Base-by-base conservation (phyloP, 164 flowering plant genomes). In the Berberis vulgaris region DNA sequence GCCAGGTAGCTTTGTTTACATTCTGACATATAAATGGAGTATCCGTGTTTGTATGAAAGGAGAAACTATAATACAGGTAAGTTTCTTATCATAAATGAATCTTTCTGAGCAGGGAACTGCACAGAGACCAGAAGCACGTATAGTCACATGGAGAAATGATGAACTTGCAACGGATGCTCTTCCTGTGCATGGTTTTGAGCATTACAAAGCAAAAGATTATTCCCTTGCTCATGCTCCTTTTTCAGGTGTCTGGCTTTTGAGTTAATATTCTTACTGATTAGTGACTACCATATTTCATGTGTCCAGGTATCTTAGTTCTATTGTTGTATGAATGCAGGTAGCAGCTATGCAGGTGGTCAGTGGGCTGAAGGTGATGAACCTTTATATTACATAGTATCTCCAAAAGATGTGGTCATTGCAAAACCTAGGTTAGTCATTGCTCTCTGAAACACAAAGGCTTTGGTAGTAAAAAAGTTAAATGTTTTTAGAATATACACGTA, bases 321-420 rank as follows among this genome's bases (percentile, higher is more conserved):
- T 67, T 44, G 66, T 67, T 62, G 45, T 74, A 59, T 69, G 59
- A 55, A 54, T 81, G 61, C 72, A 95, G 99, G 99, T 69, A 91
- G 97, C 83, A 89, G 96, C 75, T 89, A 89, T 80, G 86, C 90
- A 67, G 97, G 96, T 68, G 96, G 97, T 66, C 97, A 91, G 73
- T 94, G 99, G 99, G 96, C 96, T 63, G 94, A 93, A 69, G 97
- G 94, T 61, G 96, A 91, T 79, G 99, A 94, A 66, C 99, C 99
- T 40, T 64, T 91, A 59, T 94, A 94, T 72, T 94, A 94, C 74
- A 73, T 94, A 64, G 99, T 94, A 45, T 94, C 99, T 45, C 99
- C 97, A 2, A 94, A 91, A 75, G 99, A 94, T 72, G 87, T 91
- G 41, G 90, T 94, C 65, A 89, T 94, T 79, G 99, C 99, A 63